Base-by-base conservation (phyloP, 2,329 filamentous ascomycete species). In the Lasiodiplodia sp. region DNA sequence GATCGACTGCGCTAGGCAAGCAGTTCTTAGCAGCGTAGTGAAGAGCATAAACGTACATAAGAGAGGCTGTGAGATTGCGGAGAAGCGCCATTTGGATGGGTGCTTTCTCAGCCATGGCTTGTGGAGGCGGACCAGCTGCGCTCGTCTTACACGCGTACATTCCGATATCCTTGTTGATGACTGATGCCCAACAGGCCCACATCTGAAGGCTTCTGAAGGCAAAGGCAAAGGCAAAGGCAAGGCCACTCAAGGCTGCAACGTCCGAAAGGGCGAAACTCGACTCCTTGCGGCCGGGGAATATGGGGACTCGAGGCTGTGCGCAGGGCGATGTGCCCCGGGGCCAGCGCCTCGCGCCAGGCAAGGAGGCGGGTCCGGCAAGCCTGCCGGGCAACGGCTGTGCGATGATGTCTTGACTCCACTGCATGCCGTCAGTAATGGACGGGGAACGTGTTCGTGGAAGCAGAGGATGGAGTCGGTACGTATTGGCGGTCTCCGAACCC, bases 361-460 rank as follows among this genome's bases (percentile, higher is more conserved):
- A 57, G 21, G 40, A 25, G 23, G 18, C 58, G 44, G 57, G 58
- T 23, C 44, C 37, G 16, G 28, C 44, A 18, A 34, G 21, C 47
- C 23, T 47, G 44, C 40, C 58, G n/a, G 31, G 23, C 18, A 25
- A 38, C 25, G 47, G 23, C 47, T 52, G 44, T 38, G 60, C 47
- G 47, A 64, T 64, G 60, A 64, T 64, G 60, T 52, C 60, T 64
- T 51, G 44, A 52, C 60, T 64, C 18, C 60, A 38, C 60, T 12
- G 55, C 7, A 40, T 14, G 10, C 34, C n/a, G 18, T 58, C n/a
- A 44, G n/a, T 14, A 47, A 44, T 5, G 18, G 34, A 23, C 16
- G 31, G 21, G 37, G 37, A 21, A 31, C 56, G 7, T 14, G 38
- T 47, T 57, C 34, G 55, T 23, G 55, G 55, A 14, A 1, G 6